A percentile compares a stretch with the other conserved stretches of the same genome.
Evolutionary conservation across 371 early-diverging fungal genomes (phyloP).

Genomic region (Circinella minor): DNA sequence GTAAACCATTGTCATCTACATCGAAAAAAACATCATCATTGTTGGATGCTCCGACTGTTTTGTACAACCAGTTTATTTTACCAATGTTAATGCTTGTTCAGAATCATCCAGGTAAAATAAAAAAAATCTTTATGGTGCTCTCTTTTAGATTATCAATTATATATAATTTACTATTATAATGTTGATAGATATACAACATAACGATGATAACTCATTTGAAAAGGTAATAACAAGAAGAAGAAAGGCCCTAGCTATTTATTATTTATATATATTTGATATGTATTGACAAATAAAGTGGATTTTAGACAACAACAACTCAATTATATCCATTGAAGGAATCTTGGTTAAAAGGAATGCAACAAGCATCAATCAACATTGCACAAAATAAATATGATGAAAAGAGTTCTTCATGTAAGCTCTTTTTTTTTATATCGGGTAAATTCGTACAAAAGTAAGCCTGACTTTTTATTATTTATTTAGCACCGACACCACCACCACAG

Average conservation of each 20-base stretch:
- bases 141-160: too few relatives aligned
- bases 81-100: background rate
- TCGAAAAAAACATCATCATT: constrained; percentile 3
- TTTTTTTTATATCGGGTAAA: background rate
- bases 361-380: background rate
- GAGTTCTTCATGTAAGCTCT: background rate
- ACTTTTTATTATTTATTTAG: too few relatives aligned
- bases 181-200: background rate
- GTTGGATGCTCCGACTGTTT: constrained; percentile 19
- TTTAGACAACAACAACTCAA: background rate
- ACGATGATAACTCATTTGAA: background rate
- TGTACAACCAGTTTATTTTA: constrained; percentile 13
- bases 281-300: too few relatives aligned
- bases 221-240: background rate
- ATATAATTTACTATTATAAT: too few relatives aligned
- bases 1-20: background rate
- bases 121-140: background rate
- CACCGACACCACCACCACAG: too few relatives aligned
- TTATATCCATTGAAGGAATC: background rate
- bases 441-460: background rate
- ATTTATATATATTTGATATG: too few relatives aligned
- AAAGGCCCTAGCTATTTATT: too few relatives aligned
- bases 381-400: background rate
- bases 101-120: constrained; percentile 2
- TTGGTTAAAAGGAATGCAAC: background rate